phyloP scores from a whole-genome alignment of 2,329 filamentous ascomycete genomes.

The Aspergillus hortae region DNA sequence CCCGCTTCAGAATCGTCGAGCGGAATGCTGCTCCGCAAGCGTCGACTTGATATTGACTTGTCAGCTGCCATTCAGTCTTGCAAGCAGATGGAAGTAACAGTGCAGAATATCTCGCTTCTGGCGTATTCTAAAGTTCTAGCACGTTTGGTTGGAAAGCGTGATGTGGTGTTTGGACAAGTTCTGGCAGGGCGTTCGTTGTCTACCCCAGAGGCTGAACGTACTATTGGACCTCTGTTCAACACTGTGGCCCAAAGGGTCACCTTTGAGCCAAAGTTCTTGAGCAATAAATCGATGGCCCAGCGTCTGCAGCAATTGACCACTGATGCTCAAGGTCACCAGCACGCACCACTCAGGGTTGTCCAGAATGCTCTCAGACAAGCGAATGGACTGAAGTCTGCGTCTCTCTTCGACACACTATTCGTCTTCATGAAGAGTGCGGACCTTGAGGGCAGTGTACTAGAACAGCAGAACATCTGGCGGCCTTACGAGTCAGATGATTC shows the following conservation, averaged over 20 bases:
- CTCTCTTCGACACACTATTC: constrained; percentile 50
- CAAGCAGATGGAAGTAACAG: constrained; percentile 26
- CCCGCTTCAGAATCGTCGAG: constrained; percentile 4
- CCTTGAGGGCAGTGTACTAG: constrained; percentile 6
- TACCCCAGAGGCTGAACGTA: constrained; percentile 43
- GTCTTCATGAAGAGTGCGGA: constrained; percentile 46
- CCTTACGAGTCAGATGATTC: constrained; percentile 19
- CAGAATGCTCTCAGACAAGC: constrained; percentile 44
- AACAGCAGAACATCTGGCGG: constrained; percentile 22
- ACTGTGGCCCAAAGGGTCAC: constrained; percentile 47
- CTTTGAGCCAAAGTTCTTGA: constrained; percentile 37
- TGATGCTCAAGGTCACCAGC: constrained; percentile 46
- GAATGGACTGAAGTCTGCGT: constrained; percentile 25
- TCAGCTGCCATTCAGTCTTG: constrained; percentile 16
- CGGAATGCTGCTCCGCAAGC: constrained; percentile 18
- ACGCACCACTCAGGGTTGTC: constrained; percentile 50
- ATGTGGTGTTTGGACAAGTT: constrained; percentile 48
- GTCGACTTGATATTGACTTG: constrained; percentile 16
- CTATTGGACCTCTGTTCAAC: constrained; percentile 55
- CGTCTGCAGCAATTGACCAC: constrained; percentile 45
- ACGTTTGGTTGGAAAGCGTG: constrained; percentile 24
- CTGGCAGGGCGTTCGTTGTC: constrained; percentile 51
- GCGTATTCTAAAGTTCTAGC: constrained; percentile 30
- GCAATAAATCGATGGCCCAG: constrained; percentile 33
- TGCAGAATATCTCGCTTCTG: constrained; percentile 27